Percentiles rank a stretch among this genome's conserved stretches.
Conservation (phyloP, 78 protist genomes). For the Bodo saltans region DNA sequence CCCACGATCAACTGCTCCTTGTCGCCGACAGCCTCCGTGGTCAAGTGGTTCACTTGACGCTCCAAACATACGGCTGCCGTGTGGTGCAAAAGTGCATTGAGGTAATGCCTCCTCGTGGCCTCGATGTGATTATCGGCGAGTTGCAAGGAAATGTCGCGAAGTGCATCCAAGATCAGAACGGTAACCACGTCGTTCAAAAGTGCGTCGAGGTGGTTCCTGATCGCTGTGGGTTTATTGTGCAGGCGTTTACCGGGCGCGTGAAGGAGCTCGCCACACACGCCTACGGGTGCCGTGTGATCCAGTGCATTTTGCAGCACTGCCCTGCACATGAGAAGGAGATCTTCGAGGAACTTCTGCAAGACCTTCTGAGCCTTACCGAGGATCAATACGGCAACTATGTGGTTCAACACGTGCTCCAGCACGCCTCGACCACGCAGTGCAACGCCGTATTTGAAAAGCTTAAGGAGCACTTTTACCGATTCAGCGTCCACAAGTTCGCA, state of each 20-base stretch:
- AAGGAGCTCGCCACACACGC: constrained; percentile 79
- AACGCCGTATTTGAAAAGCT: background rate
- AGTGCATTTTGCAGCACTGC: constrained; percentile 90
- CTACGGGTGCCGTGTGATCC: constrained; percentile 98
- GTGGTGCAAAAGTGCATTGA: constrained; percentile 88
- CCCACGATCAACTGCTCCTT: constrained; percentile 2
- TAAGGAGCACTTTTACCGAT: background rate
- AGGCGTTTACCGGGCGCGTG: constrained; percentile 64
- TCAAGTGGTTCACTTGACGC: constrained; percentile 70
- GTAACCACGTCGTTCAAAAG: constrained; percentile 98
- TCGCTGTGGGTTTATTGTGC: constrained; percentile 79
- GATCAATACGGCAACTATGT: constrained; percentile 98
- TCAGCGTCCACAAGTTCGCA: constrained; percentile 88
- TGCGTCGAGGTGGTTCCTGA: constrained; percentile 85
- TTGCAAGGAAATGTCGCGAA: constrained; percentile 68
- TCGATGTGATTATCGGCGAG: constrained; percentile 74
- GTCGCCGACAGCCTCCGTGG: constrained; percentile 65
- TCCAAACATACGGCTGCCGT: constrained; percentile 97
- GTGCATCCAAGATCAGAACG: constrained; percentile 98
- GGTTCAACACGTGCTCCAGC: constrained; percentile 86
- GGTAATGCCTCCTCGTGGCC: constrained; percentile 38
- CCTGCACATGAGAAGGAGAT: constrained; percentile 41
- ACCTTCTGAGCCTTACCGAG: constrained; percentile 23
- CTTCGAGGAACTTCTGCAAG: constrained; percentile 35
- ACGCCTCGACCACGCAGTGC: constrained; percentile 28